Evolutionary conservation across 2,329 filamentous ascomycete species (phyloP).

Genomic region (Tolypocladium endophyticum): DNA sequence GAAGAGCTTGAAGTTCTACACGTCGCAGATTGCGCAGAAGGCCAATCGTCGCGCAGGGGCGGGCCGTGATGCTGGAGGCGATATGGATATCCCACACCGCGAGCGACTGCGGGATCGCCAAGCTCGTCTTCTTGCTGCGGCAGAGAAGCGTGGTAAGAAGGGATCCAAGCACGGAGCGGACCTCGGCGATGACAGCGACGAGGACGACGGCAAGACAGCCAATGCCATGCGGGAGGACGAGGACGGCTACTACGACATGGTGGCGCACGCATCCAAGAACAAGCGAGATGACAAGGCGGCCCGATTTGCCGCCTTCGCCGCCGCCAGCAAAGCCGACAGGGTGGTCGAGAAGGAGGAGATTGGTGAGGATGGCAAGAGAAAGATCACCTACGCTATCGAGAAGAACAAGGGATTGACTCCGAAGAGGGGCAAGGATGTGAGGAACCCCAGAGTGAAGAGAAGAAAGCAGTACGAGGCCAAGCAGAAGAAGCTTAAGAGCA

Average conservation of each 20-base stretch:
- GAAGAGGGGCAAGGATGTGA: conserved; percentile 82
- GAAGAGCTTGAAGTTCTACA: conserved; percentile 94
- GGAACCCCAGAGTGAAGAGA: conserved; percentile 97
- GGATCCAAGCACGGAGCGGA: conserved; percentile 52
- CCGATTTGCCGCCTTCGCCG: conserved; percentile 43
- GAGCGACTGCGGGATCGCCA: conserved; percentile 82
- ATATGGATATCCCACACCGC: conserved; percentile 75
- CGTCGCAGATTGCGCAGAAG: conserved; percentile 93
- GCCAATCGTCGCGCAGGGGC: conserved; percentile 71
- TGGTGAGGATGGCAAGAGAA: conserved; percentile 77
- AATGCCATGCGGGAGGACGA: conserved; percentile 46
- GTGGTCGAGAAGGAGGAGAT: conserved; percentile 57
- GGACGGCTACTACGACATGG: conserved; percentile 82
- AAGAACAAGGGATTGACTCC: conserved; percentile 96
- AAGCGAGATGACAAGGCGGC: conserved; percentile 64
- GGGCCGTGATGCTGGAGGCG: conserved; percentile 65
- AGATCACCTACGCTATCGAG: conserved; percentile 86
- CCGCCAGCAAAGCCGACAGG: conserved; percentile 53
- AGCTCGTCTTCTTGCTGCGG: conserved; percentile 77
- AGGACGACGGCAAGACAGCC: conserved; percentile 48
- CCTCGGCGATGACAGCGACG: conserved; percentile 58
- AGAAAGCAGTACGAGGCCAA: conserved; percentile 91
- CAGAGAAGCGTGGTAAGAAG: conserved; percentile 69
- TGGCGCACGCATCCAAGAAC: conserved; percentile 57
- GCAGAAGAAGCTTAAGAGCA: conserved; percentile 90